phyloP scores from a whole-genome alignment of 345 rosid species.

The Fremontodendron californicum region DNA sequence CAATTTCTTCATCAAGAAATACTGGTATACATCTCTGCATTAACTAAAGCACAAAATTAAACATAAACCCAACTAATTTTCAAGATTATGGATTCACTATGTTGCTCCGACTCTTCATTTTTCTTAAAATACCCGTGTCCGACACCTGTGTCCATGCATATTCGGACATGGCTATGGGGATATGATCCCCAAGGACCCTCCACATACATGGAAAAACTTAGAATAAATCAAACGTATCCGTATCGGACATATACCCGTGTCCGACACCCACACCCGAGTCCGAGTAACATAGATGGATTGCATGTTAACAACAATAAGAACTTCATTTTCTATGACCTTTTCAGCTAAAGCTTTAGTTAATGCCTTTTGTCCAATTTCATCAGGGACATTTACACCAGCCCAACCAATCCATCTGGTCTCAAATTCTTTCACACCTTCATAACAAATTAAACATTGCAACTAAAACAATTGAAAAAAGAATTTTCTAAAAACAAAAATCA shows the following conservation, averaged over 20 bases:
- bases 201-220: too few species aligned
- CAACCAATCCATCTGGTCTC: conserved; percentile 66
- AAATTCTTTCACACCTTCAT: conserved; percentile 51
- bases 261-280: too few species aligned
- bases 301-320: conserved; percentile 1
- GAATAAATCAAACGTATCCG: too few species aligned
- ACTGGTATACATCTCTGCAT: conserved; percentile 61
- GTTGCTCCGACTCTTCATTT: too few species aligned
- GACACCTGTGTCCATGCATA: too few species aligned
- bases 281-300: too few species aligned
- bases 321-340: conserved; percentile 43
- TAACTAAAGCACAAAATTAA: conserved; percentile 11
- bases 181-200: too few species aligned
- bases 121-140: too few species aligned
- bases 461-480: background rate
- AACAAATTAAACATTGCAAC: conserved; percentile 2
- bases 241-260: too few species aligned
- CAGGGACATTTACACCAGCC: conserved; percentile 63
- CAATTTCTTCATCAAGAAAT: conserved; percentile 52
- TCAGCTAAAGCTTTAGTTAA: conserved; percentile 49
- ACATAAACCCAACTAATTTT: background rate
- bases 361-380: conserved; percentile 45
- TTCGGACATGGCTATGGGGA: too few species aligned
- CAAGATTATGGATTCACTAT: too few species aligned
- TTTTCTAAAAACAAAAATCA: background rate